These are phyloP conservation scores for Scortechinia acanthostroma DNA, from an alignment of 2,329 filamentous ascomycete genomes.

Conservation along the genomic window DNA sequence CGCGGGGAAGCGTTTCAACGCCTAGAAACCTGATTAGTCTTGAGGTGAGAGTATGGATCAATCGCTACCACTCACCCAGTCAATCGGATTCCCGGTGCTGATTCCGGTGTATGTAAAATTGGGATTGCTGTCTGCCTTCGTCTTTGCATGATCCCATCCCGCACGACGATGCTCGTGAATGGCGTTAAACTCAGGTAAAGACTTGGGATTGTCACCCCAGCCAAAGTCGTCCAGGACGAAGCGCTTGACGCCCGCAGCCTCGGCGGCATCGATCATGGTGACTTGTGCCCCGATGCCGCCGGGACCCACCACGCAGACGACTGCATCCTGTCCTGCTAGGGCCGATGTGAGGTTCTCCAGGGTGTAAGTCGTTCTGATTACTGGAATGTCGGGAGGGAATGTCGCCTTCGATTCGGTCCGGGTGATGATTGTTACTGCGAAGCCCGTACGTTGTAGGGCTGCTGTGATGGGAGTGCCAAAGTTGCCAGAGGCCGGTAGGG, in stretches of 20 bases:
- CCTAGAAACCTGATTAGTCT: conserved; percentile 5
- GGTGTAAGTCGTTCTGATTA: conserved; percentile 8
- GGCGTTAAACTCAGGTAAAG: conserved; percentile 13
- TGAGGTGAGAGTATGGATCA: background rate
- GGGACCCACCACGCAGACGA: conserved; percentile 13
- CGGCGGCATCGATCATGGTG: conserved; percentile 17
- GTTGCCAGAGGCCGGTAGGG: too few species aligned
- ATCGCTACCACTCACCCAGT: conserved; percentile 9
- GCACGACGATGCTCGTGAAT: conserved; percentile 9
- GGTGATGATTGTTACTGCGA: too few species aligned
- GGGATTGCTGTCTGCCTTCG: too few species aligned
- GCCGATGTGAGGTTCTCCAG: conserved; percentile 8
- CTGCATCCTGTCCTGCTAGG: conserved; percentile 16
- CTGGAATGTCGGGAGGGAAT: conserved; percentile 9
- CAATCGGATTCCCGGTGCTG: too few species aligned
- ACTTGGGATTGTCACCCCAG: conserved; percentile 12
- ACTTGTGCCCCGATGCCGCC: conserved; percentile 8
- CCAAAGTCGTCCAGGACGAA: conserved; percentile 14
- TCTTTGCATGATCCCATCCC: conserved; percentile 12
- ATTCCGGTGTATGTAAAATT: too few species aligned
- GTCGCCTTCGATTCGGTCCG: too few species aligned
- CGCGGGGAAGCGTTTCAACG: conserved; percentile 9
- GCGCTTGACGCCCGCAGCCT: conserved; percentile 15
- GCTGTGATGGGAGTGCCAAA: too few species aligned
- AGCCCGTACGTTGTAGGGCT: too few species aligned